phyloP scores from a whole-genome alignment of 768 basidiomycete genomes.

The Filobasidium wieringae region DNA sequence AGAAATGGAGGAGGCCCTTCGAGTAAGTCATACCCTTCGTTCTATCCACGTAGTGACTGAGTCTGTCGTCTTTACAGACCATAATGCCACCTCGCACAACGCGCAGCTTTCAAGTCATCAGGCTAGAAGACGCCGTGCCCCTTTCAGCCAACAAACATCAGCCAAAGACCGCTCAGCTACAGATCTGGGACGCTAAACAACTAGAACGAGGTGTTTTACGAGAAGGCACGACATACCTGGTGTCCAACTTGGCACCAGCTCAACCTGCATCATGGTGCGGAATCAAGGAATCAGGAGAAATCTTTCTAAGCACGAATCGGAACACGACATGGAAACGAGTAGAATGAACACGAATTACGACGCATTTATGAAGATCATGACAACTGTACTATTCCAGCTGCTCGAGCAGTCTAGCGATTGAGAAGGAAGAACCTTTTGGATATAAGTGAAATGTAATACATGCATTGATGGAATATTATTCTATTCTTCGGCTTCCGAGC shows the following conservation, averaged over 20 bases:
- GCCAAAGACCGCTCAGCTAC: slow-evolving; percentile 59
- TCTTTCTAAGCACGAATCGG: slow-evolving; percentile 11
- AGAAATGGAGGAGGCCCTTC: slow-evolving; percentile 61
- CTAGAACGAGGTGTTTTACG: slow-evolving; percentile 47
- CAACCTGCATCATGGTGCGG: slow-evolving; percentile 10
- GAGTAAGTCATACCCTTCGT: slow-evolving; percentile 42
- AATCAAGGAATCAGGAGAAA: slow-evolving; percentile 3
- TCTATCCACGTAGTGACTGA: not conserved
- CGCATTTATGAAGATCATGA: too few relatives aligned
- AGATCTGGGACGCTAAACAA: slow-evolving; percentile 64
- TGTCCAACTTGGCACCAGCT: slow-evolving; percentile 30
- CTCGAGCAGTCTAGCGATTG: too few relatives aligned
- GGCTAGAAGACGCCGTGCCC: slow-evolving; percentile 48
- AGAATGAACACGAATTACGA: not conserved
- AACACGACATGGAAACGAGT: slow-evolving; percentile 12
- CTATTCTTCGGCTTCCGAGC: not conserved
- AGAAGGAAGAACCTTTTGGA: not conserved
- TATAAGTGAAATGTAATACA: not conserved
- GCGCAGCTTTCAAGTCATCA: slow-evolving; percentile 61
- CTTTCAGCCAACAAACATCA: slow-evolving; percentile 47
- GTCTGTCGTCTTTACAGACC: slow-evolving; percentile 37
- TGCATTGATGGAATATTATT: not conserved
- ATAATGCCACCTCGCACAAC: slow-evolving; percentile 63
- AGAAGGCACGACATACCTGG: slow-evolving; percentile 58
- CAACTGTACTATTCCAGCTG: too few relatives aligned